Conservation (phyloP, 2,329 filamentous ascomycete genomes). For the Colletotrichum salicis region DNA sequence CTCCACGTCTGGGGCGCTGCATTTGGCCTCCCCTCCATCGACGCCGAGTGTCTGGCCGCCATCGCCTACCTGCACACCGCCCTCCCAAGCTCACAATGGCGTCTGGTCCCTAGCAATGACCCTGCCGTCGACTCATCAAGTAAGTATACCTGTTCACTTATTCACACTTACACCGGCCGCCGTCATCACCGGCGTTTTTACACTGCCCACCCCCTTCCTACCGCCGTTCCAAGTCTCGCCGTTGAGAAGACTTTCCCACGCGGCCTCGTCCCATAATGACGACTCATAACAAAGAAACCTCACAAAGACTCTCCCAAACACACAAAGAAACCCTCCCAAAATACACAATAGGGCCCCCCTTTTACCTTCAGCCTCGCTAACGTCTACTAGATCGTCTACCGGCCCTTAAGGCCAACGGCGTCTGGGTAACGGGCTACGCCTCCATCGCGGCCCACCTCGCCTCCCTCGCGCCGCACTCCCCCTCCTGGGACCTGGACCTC, state of each 20-base stretch:
- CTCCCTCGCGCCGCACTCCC: constrained; percentile 45
- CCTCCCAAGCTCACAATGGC: constrained; percentile 71
- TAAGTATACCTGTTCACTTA: constrained; percentile 54
- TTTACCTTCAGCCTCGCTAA: neutral
- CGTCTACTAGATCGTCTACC: constrained; percentile 61
- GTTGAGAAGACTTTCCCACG: constrained; percentile 21
- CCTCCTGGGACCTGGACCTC: constrained; percentile 42
- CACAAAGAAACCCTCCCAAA: constrained; percentile 16
- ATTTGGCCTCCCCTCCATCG: constrained; percentile 89
- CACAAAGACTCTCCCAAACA: constrained; percentile 32
- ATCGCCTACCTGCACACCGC: constrained; percentile 79
- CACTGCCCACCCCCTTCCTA: neutral
- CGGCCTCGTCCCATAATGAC: constrained; percentile 1
- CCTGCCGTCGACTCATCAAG: constrained; percentile 76
- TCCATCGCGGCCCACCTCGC: constrained; percentile 69
- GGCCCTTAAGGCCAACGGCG: constrained; percentile 60
- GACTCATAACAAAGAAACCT: constrained; percentile 12
- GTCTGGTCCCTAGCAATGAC: constrained; percentile 78
- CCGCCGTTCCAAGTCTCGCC: constrained; percentile 38
- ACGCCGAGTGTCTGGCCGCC: constrained; percentile 87
- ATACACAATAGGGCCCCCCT: neutral
- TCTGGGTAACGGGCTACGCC: constrained; percentile 69
- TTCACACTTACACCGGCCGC: constrained; percentile 36
- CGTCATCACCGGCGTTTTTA: constrained; percentile 30
- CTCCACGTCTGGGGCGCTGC: constrained; percentile 92